Percentiles rank a stretch among this genome's conserved stretches.
Conservation (phyloP, 2,329 filamentous ascomycete genomes). For the Fusarium papillatum region DNA sequence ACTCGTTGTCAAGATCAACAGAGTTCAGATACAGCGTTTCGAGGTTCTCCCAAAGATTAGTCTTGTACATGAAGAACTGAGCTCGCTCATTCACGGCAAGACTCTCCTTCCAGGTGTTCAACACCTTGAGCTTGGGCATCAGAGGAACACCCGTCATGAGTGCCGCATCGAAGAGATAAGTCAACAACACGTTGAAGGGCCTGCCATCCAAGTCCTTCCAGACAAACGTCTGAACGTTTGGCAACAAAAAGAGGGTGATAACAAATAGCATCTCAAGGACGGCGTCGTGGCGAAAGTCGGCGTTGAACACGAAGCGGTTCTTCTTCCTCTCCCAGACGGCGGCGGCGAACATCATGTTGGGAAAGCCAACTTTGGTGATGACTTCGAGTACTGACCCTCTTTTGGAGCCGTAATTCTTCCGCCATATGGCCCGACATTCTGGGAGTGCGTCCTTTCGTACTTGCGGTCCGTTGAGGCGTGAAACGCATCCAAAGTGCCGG, state of each 20-base stretch:
- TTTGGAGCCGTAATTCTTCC: constrained; percentile 11
- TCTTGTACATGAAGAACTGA: constrained; percentile 25
- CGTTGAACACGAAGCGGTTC: constrained; percentile 25
- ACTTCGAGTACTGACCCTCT: not conserved
- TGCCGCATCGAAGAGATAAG: not conserved
- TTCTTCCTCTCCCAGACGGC: constrained; percentile 20
- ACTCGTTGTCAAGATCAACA: constrained; percentile 26
- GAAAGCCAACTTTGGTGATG: constrained; percentile 6
- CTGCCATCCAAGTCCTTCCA: constrained; percentile 30
- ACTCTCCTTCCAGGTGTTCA: constrained; percentile 20
- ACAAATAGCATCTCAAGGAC: constrained; percentile 31
- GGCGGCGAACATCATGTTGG: constrained; percentile 22
- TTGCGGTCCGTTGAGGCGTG: not conserved
- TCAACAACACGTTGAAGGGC: constrained; percentile 12
- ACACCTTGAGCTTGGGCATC: constrained; percentile 15
- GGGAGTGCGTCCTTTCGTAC: constrained; percentile 6
- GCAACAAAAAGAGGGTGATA: constrained; percentile 16
- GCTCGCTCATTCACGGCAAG: constrained; percentile 7
- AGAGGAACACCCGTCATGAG: constrained; percentile 8
- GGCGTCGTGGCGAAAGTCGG: constrained; percentile 30
- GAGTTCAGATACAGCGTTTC: constrained; percentile 16
- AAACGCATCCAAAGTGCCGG: constrained; percentile 16
- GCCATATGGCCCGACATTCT: constrained; percentile 15
- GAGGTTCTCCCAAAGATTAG: constrained; percentile 28
- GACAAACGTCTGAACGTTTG: constrained; percentile 25